A percentile compares a stretch with the other conserved stretches of the same genome.
Conservation (phyloP, 1,284 basidiomycete genomes). For the Mycosarcoma mackinlayi region DNA sequence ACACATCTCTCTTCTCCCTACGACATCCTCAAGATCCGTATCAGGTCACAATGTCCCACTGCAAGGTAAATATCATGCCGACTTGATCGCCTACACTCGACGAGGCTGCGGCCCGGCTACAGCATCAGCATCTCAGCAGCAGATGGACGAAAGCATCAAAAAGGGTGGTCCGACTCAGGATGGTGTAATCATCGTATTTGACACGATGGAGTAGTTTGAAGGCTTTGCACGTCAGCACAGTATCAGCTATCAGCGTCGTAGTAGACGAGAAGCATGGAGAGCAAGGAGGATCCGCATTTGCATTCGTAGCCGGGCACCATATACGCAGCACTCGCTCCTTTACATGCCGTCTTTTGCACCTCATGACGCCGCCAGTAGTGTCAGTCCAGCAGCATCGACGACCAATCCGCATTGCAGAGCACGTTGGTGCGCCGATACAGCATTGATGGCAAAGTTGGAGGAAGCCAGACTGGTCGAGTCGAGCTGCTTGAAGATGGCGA, state of each 20-base stretch:
- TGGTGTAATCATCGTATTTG: neutral
- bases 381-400: conserved; percentile 5
- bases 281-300: conserved; percentile 19
- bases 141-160: neutral
- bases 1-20: conserved; percentile 30
- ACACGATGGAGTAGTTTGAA: conserved; percentile 1
- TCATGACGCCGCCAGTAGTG: neutral
- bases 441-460: neutral
- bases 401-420: conserved; percentile 2
- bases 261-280: conserved; percentile 1
- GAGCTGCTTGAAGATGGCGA: neutral
- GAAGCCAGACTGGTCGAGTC: neutral
- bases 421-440: too few species aligned
- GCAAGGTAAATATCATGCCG: conserved; percentile 51
- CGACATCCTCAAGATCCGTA: conserved; percentile 51
- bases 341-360: conserved; percentile 21
- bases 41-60: conserved; percentile 59
- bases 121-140: conserved; percentile 12
- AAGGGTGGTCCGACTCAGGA: neutral
- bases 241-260: neutral
- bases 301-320: conserved; percentile 39
- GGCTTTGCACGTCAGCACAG: neutral
- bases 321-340: conserved; percentile 27
- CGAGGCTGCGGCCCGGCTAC: conserved; percentile 27
- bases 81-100: conserved; percentile 18